phyloP scores from a whole-genome alignment of 1,139 yeast genomes.

The Yamadazyma pseudoaaseri region DNA sequence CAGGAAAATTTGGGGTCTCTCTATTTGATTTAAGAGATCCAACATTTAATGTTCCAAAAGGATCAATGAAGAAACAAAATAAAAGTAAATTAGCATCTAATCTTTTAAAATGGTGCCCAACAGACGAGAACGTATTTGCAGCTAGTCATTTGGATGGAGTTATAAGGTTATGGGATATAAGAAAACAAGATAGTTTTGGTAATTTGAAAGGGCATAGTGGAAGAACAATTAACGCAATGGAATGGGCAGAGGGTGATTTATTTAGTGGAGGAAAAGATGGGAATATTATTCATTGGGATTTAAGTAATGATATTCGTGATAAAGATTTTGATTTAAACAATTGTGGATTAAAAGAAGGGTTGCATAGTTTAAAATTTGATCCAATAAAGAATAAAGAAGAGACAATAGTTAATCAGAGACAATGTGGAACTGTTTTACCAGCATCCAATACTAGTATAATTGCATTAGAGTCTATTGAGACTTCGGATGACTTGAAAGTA shows the following conservation, averaged over 20 bases:
- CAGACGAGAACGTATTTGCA: constrained; percentile 60
- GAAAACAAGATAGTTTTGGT: constrained; percentile 57
- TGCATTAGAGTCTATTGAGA: constrained; percentile 37
- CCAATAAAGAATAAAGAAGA: constrained; percentile 31
- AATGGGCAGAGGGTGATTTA: constrained; percentile 62
- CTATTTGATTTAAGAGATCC: constrained; percentile 61
- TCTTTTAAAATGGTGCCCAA: constrained; percentile 62
- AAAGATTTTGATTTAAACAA: constrained; percentile 22
- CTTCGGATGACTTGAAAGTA: constrained; percentile 33
- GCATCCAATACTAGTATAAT: constrained; percentile 54
- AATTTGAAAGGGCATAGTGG: constrained; percentile 58
- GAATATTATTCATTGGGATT: constrained; percentile 71
- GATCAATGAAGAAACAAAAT: constrained; percentile 14
- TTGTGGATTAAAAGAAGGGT: constrained; percentile 50
- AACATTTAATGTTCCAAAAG: constrained; percentile 34
- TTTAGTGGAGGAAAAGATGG: constrained; percentile 74
- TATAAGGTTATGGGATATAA: constrained; percentile 73
- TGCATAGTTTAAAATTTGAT: constrained; percentile 41
- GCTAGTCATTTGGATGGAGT: constrained; percentile 62
- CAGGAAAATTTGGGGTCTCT: constrained; percentile 72
- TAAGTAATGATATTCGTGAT: constrained; percentile 29
- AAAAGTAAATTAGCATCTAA: constrained; percentile 28
- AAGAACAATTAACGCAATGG: constrained; percentile 48
- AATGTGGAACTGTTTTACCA: constrained; percentile 61
- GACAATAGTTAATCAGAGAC: constrained; percentile 38